Percentiles rank a stretch among this genome's conserved stretches.
phyloP scores from a whole-genome alignment of 2,329 filamentous ascomycete species.

The Aspergillus caelatus region DNA sequence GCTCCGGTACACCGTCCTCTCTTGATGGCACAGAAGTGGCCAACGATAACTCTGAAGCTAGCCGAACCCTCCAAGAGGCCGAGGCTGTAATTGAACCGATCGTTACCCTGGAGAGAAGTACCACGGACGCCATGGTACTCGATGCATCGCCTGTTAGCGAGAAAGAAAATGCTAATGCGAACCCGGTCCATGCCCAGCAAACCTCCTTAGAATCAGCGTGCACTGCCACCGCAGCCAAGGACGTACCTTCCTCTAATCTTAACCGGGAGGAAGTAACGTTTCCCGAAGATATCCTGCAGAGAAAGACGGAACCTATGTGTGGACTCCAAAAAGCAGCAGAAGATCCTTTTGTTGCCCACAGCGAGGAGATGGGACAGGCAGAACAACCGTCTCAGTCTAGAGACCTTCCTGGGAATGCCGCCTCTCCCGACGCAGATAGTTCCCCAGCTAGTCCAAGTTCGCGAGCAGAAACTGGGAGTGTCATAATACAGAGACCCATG shows the following conservation, averaged over 20 bases:
- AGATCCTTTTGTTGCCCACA: not conserved
- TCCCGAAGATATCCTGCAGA: not conserved
- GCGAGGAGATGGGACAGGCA: not conserved
- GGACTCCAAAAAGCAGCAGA: not conserved
- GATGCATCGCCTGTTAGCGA: not conserved
- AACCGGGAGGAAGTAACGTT: not conserved
- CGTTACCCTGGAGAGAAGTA: not conserved
- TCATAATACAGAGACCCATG: conserved; percentile 6
- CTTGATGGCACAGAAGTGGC: not conserved
- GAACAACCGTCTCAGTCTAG: not conserved
- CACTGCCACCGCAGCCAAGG: not conserved
- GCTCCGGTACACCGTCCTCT: not conserved
- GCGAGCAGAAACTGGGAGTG: conserved; percentile 7
- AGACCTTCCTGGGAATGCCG: not conserved
- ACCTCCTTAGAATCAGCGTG: not conserved
- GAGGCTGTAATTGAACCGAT: not conserved
- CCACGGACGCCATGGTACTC: not conserved
- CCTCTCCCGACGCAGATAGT: not conserved
- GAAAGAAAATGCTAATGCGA: not conserved
- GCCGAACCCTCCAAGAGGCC: not conserved
- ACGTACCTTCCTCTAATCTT: not conserved
- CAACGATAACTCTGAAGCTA: not conserved
- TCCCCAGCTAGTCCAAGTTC: conserved; percentile 4
- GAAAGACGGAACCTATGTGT: not conserved
- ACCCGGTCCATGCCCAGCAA: not conserved